These are phyloP conservation scores for Zizania palustris DNA, from an alignment of 202 grass and related monocot species.

Conservation along the genomic window DNA sequence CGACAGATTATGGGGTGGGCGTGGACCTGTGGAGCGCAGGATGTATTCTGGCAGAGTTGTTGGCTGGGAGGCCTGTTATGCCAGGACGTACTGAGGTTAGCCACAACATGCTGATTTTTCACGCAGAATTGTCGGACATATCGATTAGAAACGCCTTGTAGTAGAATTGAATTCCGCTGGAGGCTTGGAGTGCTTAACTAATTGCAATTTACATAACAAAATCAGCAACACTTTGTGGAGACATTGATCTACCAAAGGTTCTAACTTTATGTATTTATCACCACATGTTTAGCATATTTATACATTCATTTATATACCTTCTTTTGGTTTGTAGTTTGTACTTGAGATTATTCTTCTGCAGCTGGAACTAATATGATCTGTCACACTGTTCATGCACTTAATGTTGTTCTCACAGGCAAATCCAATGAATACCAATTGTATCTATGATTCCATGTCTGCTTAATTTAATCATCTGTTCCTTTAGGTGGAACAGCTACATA, in stretches of 20 bases:
- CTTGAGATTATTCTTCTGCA: neutral
- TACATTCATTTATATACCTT: constrained; percentile 26
- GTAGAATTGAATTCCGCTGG: neutral
- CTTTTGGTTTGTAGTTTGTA: neutral
- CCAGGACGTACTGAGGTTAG: constrained; percentile 44
- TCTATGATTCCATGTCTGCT: constrained; percentile 27
- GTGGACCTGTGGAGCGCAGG: constrained; percentile 65
- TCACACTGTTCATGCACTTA: constrained; percentile 35
- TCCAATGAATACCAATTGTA: constrained; percentile 18
- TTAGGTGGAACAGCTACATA: constrained; percentile 96
- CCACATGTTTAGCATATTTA: constrained; percentile 8
- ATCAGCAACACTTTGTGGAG: neutral
- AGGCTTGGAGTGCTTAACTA: constrained; percentile 3
- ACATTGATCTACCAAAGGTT: constrained; percentile 12
- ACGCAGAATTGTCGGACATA: too few relatives aligned
- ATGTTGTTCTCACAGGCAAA: constrained; percentile 25
- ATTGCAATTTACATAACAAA: constrained; percentile 22
- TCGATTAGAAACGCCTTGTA: too few relatives aligned
- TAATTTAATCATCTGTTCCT: constrained; percentile 37
- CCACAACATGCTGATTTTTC: too few relatives aligned
- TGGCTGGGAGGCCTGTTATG: constrained; percentile 45
- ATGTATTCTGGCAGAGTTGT: constrained; percentile 56
- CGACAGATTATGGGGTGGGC: constrained; percentile 44
- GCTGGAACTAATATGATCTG: constrained; percentile 16
- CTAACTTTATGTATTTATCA: constrained; percentile 8